A percentile compares a stretch with the other conserved stretches of the same genome.
Evolutionary conservation across 1,284 basidiomycete species (phyloP).

Genomic region (Phlebopus sp.): DNA sequence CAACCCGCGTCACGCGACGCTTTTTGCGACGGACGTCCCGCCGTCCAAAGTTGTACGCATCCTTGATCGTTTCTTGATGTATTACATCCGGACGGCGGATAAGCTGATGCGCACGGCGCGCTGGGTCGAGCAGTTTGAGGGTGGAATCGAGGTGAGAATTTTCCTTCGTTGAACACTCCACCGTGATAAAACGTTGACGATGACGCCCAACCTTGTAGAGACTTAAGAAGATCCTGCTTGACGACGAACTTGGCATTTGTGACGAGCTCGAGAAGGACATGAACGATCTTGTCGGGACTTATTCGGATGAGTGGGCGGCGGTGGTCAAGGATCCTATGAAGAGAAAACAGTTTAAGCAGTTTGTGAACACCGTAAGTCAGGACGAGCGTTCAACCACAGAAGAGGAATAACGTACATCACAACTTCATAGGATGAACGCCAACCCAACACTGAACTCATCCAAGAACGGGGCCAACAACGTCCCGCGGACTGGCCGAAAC

Average conservation of each 20-base stretch:
- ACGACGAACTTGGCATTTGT: conserved; percentile 79
- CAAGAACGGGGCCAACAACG: conserved; percentile 63
- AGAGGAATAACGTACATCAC: conserved; percentile 32
- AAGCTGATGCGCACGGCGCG: conserved; percentile 68
- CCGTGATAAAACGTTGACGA: not conserved
- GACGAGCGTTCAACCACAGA: no score
- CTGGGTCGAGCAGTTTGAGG: conserved; percentile 74
- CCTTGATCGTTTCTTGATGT: conserved; percentile 69
- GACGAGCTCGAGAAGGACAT: conserved; percentile 70
- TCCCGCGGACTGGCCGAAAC: conserved; percentile 71
- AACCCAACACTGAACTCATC: conserved; percentile 52
- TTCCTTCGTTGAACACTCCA: not conserved
- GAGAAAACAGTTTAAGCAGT: conserved; percentile 62
- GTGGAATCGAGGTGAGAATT: conserved; percentile 55
- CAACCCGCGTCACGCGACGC: conserved; percentile 55
- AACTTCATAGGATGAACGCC: conserved; percentile 42
- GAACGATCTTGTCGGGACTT: conserved; percentile 64
- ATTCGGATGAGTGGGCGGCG: conserved; percentile 70
- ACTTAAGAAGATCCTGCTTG: conserved; percentile 63
- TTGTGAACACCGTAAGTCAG: conserved; percentile 55
- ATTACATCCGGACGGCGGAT: conserved; percentile 74
- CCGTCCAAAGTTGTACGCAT: conserved; percentile 62
- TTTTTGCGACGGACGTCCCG: conserved; percentile 55
- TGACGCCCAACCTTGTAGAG: conserved; percentile 35
- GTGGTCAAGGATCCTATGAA: conserved; percentile 54